Percentiles rank a stretch among this genome's conserved stretches.
These are phyloP conservation scores for Mortierella sp. DNA, from an alignment of 371 early-diverging fungal species.

Conservation along the genomic window DNA sequence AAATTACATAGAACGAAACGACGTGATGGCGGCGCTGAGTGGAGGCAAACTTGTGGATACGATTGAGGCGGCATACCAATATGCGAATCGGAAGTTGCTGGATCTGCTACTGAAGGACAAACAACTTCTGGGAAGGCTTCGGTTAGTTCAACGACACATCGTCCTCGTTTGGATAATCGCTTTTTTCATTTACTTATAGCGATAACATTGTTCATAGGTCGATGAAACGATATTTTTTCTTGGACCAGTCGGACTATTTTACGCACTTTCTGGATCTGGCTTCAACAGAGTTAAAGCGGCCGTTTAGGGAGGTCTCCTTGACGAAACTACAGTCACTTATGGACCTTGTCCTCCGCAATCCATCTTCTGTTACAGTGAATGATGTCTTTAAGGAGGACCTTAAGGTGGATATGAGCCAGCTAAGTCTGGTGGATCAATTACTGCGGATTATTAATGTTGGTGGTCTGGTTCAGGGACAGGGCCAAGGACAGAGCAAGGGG, in stretches of 20 bases:
- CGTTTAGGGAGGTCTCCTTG: slow-evolving; percentile 73
- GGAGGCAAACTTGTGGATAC: slow-evolving; percentile 58
- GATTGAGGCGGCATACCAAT: slow-evolving; percentile 81
- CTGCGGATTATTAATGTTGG: slow-evolving; percentile 68
- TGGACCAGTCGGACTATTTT: slow-evolving; percentile 94
- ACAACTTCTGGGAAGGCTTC: slow-evolving; percentile 76
- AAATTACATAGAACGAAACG: slow-evolving; percentile 72
- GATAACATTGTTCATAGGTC: slow-evolving; percentile 64
- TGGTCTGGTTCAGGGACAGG: slow-evolving; percentile 13
- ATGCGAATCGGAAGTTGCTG: slow-evolving; percentile 79
- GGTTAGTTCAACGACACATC: slow-evolving; percentile 56
- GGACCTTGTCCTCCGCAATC: slow-evolving; percentile 89
- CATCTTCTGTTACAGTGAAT: slow-evolving; percentile 80
- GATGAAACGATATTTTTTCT: slow-evolving; percentile 90
- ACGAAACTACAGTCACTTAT: slow-evolving; percentile 84
- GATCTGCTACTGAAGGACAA: slow-evolving; percentile 76
- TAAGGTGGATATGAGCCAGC: slow-evolving; percentile 72
- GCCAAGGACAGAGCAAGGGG: slow-evolving; percentile 15
- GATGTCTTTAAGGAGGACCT: slow-evolving; percentile 92
- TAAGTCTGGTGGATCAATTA: slow-evolving; percentile 78
- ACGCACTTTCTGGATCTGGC: slow-evolving; percentile 94
- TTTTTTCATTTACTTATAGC: neutral
- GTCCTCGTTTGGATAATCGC: neutral
- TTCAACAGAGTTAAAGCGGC: slow-evolving; percentile 74
- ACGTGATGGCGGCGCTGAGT: slow-evolving; percentile 33